Percentiles rank a stretch among this genome's conserved stretches.
These are phyloP conservation scores for Phytophthora sp. DNA, from an alignment of 352 stramenopile genomes.

Conservation along the genomic window DNA sequence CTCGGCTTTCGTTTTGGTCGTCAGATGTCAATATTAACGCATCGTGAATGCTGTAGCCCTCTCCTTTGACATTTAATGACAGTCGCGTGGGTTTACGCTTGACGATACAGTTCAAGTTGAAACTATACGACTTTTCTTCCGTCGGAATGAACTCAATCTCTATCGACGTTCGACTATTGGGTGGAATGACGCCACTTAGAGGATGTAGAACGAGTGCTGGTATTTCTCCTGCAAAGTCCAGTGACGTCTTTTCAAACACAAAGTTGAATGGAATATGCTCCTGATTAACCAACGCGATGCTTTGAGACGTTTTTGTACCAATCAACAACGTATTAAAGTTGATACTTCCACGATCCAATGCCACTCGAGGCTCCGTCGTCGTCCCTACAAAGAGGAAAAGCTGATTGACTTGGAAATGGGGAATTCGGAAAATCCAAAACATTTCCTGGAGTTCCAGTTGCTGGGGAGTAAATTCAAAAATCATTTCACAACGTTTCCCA, in stretches of 20 bases:
- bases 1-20: constrained; percentile 49
- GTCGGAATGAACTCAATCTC: constrained; percentile 91
- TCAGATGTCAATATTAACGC: constrained; percentile 51
- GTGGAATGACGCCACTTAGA: constrained; percentile 89
- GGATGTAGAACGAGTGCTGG: constrained; percentile 87
- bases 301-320: constrained; percentile 86
- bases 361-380: constrained; percentile 91
- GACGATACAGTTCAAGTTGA: constrained; percentile 92
- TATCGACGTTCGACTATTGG: constrained; percentile 82
- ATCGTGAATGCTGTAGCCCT: constrained; percentile 94
- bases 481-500: constrained; percentile 94
- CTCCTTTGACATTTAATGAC: constrained; percentile 94
- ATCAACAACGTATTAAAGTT: constrained; percentile 95
- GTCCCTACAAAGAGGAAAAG: constrained; percentile 93
- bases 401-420: constrained; percentile 89
- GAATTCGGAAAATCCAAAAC: constrained; percentile 93
- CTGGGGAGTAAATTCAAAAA: constrained; percentile 96
- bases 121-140: constrained; percentile 94
- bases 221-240: constrained; percentile 80
- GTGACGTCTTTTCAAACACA: constrained; percentile 91
- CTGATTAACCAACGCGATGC: constrained; percentile 90
- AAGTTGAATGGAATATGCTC: constrained; percentile 95
- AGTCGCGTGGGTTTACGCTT: constrained; percentile 92
- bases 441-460: constrained; percentile 90
- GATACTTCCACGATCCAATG: constrained; percentile 86